Evolutionary conservation across 1,139 yeast genomes (phyloP).

Genomic region (Yamadazyma diospyri): DNA sequence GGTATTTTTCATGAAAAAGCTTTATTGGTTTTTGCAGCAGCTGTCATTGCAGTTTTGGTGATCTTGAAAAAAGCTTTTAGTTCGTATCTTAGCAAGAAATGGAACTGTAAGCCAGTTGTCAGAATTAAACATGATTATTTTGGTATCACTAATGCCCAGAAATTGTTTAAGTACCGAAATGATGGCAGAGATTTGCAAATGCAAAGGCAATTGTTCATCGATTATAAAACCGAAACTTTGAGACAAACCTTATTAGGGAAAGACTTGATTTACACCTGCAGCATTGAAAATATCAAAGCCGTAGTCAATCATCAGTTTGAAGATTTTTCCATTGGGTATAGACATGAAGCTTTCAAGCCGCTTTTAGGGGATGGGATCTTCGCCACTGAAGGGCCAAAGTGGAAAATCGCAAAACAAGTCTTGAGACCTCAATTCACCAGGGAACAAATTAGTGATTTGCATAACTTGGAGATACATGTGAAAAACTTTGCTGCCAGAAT

Average conservation of each 20-base stretch:
- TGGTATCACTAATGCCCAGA: slow-evolving; percentile 12
- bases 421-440: slow-evolving; percentile 58
- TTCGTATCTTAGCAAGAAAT: slow-evolving; percentile 8
- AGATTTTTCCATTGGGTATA: slow-evolving; percentile 49
- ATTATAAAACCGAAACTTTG: slow-evolving; percentile 12
- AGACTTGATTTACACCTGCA: slow-evolving; percentile 20
- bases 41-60: slow-evolving; percentile 1
- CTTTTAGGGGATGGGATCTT: slow-evolving; percentile 57
- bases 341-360: slow-evolving; percentile 42
- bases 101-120: slow-evolving; percentile 11
- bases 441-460: slow-evolving; percentile 51
- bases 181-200: slow-evolving; percentile 13
- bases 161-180: slow-evolving; percentile 12
- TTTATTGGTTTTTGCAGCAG: not conserved
- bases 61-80: slow-evolving; percentile 7
- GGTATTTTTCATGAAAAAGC: not conserved
- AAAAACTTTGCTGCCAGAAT: slow-evolving; percentile 33
- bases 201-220: slow-evolving; percentile 10
- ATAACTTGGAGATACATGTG: slow-evolving; percentile 43
- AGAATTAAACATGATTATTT: slow-evolving; percentile 13
- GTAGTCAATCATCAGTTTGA: slow-evolving; percentile 41
- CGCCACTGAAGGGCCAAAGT: slow-evolving; percentile 52
- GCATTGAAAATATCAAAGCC: slow-evolving; percentile 36
- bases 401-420: slow-evolving; percentile 56
- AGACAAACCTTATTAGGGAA: slow-evolving; percentile 13